Percentiles rank a stretch among this genome's conserved stretches.
These are phyloP conservation scores for Ophiostoma piceae DNA, from an alignment of 2,329 filamentous ascomycete species.

Conservation along the genomic window DNA sequence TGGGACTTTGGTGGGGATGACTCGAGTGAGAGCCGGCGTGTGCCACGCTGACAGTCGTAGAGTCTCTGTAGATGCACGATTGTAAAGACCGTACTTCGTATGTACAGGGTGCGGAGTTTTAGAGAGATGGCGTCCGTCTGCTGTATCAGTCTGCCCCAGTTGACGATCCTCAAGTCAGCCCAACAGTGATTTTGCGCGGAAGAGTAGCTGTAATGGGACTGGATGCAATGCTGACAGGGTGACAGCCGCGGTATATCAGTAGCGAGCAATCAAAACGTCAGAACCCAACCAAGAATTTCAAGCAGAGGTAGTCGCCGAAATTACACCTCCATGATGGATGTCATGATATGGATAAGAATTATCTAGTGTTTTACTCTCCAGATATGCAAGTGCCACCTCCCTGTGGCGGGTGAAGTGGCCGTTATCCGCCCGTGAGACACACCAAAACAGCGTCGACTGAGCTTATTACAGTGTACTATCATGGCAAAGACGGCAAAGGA, in stretches of 20 bases:
- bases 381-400: neutral
- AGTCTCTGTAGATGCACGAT: neutral
- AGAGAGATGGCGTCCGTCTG: neutral
- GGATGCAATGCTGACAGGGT: constrained; percentile 6
- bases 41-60: neutral
- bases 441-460: neutral
- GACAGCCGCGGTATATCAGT: neutral
- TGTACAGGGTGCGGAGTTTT: neutral
- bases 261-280: neutral
- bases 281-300: neutral
- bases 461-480: no score
- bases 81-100: no score
- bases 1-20: neutral
- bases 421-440: constrained; percentile 3
- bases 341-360: no score
- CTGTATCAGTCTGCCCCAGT: neutral
- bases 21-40: neutral
- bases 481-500: neutral
- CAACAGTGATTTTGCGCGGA: neutral
- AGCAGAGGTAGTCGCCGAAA: neutral
- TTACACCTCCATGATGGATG: neutral
- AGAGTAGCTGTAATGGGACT: constrained; percentile 2
- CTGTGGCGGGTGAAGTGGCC: neutral
- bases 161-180: neutral
- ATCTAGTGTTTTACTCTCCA: neutral